Conservation (phyloP, 257 asterid species). For the Solanum clarkiae region DNA sequence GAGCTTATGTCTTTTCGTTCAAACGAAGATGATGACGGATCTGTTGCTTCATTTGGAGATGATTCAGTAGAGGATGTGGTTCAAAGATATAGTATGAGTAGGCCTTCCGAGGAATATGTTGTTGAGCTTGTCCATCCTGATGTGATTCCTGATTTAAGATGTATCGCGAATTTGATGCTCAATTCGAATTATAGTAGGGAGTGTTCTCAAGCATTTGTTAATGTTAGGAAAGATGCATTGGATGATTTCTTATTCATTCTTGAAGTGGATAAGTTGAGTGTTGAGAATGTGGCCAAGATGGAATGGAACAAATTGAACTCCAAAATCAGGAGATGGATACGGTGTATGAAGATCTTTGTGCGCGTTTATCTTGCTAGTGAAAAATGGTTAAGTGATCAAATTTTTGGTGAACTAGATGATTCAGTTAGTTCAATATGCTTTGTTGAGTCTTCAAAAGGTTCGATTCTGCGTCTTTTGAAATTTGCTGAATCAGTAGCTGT, state of each 20-base stretch:
- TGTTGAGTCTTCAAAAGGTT: constrained; percentile 51
- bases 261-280: constrained; percentile 65
- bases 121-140: constrained; percentile 55
- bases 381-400: constrained; percentile 60
- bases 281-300: constrained; percentile 76
- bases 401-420: constrained; percentile 47
- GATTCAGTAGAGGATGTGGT: constrained; percentile 56
- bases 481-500: constrained; percentile 64
- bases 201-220: constrained; percentile 60
- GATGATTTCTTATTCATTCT: constrained; percentile 73
- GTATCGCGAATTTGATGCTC: constrained; percentile 61
- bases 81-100: constrained; percentile 56
- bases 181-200: constrained; percentile 60
- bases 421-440: constrained; percentile 36
- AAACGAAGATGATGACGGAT: constrained; percentile 61
- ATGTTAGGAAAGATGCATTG: constrained; percentile 64
- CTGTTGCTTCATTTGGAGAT: constrained; percentile 66
- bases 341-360: constrained; percentile 59
- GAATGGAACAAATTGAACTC: constrained; percentile 68
- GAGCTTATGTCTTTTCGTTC: constrained; percentile 85
- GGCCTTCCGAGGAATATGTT: constrained; percentile 49
- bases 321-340: constrained; percentile 71
- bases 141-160: constrained; percentile 44
- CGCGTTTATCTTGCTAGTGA: constrained; percentile 70
- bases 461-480: constrained; percentile 50